Percentiles rank a stretch among this genome's conserved stretches.
These are phyloP conservation scores for Coelastrella sp. DNA, from an alignment of 139 green algal species.

Conservation along the genomic window DNA sequence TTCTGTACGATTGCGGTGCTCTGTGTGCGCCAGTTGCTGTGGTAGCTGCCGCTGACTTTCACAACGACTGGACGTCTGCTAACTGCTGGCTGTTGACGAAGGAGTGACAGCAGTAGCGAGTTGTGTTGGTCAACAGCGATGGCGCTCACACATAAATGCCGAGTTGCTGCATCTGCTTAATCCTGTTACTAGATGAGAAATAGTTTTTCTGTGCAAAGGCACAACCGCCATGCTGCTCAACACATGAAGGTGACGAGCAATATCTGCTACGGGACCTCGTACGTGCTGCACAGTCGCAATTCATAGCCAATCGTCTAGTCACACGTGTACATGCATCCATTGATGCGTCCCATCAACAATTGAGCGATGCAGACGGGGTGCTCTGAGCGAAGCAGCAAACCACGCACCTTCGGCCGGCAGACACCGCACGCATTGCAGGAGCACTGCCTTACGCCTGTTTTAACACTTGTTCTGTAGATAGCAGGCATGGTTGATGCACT, in stretches of 20 bases:
- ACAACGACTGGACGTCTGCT: slow-evolving; percentile 19
- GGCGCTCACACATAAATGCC: not conserved
- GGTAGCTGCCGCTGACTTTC: not conserved
- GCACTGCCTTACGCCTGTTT: slow-evolving; percentile 12
- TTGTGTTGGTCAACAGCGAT: not conserved
- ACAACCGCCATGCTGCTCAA: not conserved
- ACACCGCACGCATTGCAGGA: slow-evolving; percentile 26
- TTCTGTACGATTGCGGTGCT: not conserved
- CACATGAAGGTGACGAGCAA: not conserved
- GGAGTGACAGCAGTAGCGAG: not conserved
- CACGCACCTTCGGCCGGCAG: slow-evolving; percentile 11
- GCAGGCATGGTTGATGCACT: not conserved
- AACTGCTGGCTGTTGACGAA: not conserved
- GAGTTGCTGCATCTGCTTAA: not conserved
- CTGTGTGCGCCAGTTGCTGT: slow-evolving; percentile 37
- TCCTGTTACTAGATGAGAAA: not conserved
- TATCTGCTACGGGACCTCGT: not conserved
- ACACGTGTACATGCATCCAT: not conserved
- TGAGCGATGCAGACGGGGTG: not conserved
- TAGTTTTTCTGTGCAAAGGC: not conserved
- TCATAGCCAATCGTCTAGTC: not conserved
- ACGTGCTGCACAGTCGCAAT: not conserved
- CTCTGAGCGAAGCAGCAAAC: not conserved
- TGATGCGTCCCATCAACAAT: not conserved
- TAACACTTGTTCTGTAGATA: slow-evolving; percentile 7